These are phyloP conservation scores for Picea abies DNA, from an alignment of 83 land plant genomes.

Conservation along the genomic window DNA sequence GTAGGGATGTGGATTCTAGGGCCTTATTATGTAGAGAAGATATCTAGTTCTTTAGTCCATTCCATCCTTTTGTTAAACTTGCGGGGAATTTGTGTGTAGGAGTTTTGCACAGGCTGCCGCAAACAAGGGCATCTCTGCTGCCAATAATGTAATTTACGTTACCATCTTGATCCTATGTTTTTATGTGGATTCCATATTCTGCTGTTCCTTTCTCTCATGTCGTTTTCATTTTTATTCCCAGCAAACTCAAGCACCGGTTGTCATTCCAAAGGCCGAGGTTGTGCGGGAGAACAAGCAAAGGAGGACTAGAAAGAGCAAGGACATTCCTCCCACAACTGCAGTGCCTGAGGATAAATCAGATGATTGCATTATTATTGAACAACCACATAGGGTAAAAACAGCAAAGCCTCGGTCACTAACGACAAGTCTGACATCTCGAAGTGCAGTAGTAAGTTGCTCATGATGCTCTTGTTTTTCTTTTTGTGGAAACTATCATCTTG, in stretches of 20 bases:
- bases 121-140: neutral
- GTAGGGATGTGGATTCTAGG: too few relatives aligned
- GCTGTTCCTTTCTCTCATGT: neutral
- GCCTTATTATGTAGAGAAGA: too few relatives aligned
- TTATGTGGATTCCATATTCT: neutral
- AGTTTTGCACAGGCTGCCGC: constrained; percentile 8
- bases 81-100: neutral
- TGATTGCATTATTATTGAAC: neutral
- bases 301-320: neutral
- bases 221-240: neutral
- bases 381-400: neutral
- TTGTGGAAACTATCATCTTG: too few relatives aligned
- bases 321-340: neutral
- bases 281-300: neutral
- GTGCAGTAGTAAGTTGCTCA: neutral
- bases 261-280: too few relatives aligned
- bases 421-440: constrained; percentile 13
- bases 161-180: neutral
- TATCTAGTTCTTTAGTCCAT: neutral
- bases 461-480: too few relatives aligned
- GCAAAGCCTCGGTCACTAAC: neutral
- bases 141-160: neutral
- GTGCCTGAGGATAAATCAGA: neutral
- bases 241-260: neutral
- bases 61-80: neutral